Conservation (phyloP, 345 rosid genomes). For the Aquilaria malaccensis region DNA sequence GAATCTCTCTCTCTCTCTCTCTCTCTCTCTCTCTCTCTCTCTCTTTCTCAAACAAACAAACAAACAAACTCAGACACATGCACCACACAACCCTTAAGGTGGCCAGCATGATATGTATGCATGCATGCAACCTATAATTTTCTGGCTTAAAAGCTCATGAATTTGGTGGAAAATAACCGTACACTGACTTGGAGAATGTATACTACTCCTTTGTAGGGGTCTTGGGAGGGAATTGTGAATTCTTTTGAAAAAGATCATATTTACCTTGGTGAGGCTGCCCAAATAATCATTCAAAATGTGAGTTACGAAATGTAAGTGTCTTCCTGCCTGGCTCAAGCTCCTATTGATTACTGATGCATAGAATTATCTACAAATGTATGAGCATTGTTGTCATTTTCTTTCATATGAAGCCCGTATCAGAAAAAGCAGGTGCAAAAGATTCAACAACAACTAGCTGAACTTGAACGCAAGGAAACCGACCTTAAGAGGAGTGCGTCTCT, state of each 20-base stretch:
- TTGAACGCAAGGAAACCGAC: conserved; percentile 93
- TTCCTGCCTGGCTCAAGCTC: conserved; percentile 6
- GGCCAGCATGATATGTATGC: too few relatives aligned
- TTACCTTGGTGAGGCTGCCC: conserved; percentile 95
- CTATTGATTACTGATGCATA: background rate
- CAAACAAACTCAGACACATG: background rate
- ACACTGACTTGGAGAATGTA: background rate
- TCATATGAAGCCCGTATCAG: conserved; percentile 69
- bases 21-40: conserved; percentile 11
- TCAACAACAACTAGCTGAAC: conserved; percentile 82
- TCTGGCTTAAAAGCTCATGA: too few relatives aligned
- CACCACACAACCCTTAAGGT: background rate
- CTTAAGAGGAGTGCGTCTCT: conserved; percentile 73
- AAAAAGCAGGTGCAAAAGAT: conserved; percentile 93
- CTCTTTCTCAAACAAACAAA: background rate
- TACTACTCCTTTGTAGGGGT: conserved; percentile 40
- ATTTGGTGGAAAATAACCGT: too few relatives aligned
- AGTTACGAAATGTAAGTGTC: conserved; percentile 82
- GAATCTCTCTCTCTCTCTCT: conserved; percentile 18
- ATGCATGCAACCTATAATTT: background rate
- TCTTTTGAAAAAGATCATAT: conserved; percentile 80
- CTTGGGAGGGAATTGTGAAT: conserved; percentile 83
- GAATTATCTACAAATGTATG: background rate
- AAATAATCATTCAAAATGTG: conserved; percentile 82
- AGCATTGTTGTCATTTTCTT: background rate